These are phyloP conservation scores for Earliella scabrosa DNA, from an alignment of 1,284 basidiomycete species.

Conservation along the genomic window DNA sequence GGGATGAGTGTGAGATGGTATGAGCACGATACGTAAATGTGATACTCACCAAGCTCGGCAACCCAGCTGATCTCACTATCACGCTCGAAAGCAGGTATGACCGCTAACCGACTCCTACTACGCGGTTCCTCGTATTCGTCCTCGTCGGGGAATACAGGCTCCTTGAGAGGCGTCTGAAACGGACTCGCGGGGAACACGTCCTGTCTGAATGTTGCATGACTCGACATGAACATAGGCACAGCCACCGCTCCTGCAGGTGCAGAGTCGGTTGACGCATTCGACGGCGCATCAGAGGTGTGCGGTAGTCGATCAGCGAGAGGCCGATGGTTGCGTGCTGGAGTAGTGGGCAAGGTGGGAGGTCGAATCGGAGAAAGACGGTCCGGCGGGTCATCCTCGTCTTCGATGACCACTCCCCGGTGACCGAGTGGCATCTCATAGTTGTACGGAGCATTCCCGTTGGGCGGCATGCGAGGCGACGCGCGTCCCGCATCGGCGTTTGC, in stretches of 20 bases:
- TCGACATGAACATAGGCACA: conserved; percentile 53
- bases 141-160: conserved; percentile 61
- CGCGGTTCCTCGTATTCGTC: conserved; percentile 61
- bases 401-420: conserved; percentile 70
- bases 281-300: conserved; percentile 56
- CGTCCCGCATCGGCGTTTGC: conserved; percentile 35
- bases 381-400: conserved; percentile 64
- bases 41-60: conserved; percentile 60
- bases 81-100: conserved; percentile 42
- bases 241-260: conserved; percentile 40
- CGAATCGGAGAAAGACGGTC: conserved; percentile 45
- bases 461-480: conserved; percentile 25
- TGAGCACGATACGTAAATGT: too few species aligned
- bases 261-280: conserved; percentile 49
- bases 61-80: conserved; percentile 78
- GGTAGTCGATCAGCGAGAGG: conserved; percentile 36
- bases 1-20: conserved; percentile 24
- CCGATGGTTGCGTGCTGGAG: conserved; percentile 35
- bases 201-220: conserved; percentile 50
- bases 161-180: conserved; percentile 71
- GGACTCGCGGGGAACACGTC: conserved; percentile 71
- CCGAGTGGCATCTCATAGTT: conserved; percentile 46
- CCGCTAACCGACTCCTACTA: conserved; percentile 33
- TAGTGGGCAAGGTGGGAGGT: conserved; percentile 35
- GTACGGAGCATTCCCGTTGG: conserved; percentile 32